Base-by-base conservation (phyloP, 2,329 filamentous ascomycete genomes). In the Seiridium unicorne region DNA sequence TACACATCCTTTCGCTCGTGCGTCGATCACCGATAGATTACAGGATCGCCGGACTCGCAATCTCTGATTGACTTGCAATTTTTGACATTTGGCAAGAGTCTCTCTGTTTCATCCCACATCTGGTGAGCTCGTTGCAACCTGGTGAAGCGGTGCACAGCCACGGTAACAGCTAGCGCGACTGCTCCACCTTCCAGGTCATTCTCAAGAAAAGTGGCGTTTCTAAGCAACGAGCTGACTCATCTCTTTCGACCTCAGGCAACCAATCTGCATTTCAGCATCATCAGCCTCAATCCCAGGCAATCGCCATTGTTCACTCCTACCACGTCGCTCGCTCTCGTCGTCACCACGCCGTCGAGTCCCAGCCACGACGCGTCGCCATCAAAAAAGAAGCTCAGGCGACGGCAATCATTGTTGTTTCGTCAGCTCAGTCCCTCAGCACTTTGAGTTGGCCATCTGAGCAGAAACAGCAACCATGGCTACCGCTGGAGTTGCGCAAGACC, bases 401-500 rank as follows among this genome's bases (percentile, higher is more conserved):
- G 26, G 35, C 35, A 26, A 26, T 32, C 26, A 49, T 26, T 49
- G 47, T 40, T 36, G 6, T 35, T 35, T 2, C 49, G 35, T 18
- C 11, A 11, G 5, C 26, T 44, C 51, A 32, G 31, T 36, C 18
- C 49, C 6, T 38, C 18, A 32, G n/a, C 35, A 13, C 40, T 44
- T n/a, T 31, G 46, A 4, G 11, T 9, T 31, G n/a, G 38, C 38
- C 7, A 7, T n/a, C 26, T 11, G 42, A 36, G 36, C 6, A n/a
- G 36, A 11, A 51, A 26, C 44, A 2, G 55, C 55, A 18, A 40
- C 35, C 11, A 51, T 51, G 55, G 34, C 55, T 26, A 48, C 46
- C 36, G 26, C 49, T 38, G 63, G 62, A 40, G 64, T 53, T 68
- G 65, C 72, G 62, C 68, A 74, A 67, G 81, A 80, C 65, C 84